phyloP scores from a whole-genome alignment of 306 rosid species.

The Bauhinia variegata region DNA sequence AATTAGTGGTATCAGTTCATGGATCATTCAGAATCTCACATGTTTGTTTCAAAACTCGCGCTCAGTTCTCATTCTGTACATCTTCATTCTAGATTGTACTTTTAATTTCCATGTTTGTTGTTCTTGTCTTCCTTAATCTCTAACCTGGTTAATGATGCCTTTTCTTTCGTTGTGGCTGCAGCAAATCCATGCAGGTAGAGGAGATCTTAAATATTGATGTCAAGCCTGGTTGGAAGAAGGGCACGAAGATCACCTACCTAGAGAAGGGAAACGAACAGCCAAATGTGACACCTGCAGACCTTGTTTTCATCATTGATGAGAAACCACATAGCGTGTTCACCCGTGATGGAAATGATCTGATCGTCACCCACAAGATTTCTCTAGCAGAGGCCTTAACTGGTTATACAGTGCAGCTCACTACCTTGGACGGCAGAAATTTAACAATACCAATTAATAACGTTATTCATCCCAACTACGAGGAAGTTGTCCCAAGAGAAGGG shows the following conservation, averaged over 20 bases:
- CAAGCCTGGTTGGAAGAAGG: constrained; percentile 75
- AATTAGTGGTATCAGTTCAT: not conserved
- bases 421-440: constrained; percentile 57
- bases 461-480: constrained; percentile 63
- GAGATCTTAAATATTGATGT: constrained; percentile 60
- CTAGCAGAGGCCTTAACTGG: constrained; percentile 63
- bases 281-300: constrained; percentile 49
- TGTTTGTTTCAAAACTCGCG: too few species aligned
- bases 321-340: constrained; percentile 54
- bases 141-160: not conserved
- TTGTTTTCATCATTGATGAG: constrained; percentile 57
- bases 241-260: constrained; percentile 68
- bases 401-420: constrained; percentile 56
- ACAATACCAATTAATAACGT: constrained; percentile 55
- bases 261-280: constrained; percentile 67
- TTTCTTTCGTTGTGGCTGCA: constrained; percentile 27
- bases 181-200: constrained; percentile 54
- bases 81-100: not conserved
- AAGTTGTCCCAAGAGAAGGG: constrained; percentile 59
- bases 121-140: not conserved
- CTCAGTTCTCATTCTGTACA: not conserved
- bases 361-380: constrained; percentile 50
- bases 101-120: not conserved
- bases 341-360: constrained; percentile 56
- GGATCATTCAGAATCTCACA: not conserved